These are phyloP conservation scores for Fusarium veterinarium DNA, from an alignment of 2,329 filamentous ascomycete genomes.

Conservation along the genomic window DNA sequence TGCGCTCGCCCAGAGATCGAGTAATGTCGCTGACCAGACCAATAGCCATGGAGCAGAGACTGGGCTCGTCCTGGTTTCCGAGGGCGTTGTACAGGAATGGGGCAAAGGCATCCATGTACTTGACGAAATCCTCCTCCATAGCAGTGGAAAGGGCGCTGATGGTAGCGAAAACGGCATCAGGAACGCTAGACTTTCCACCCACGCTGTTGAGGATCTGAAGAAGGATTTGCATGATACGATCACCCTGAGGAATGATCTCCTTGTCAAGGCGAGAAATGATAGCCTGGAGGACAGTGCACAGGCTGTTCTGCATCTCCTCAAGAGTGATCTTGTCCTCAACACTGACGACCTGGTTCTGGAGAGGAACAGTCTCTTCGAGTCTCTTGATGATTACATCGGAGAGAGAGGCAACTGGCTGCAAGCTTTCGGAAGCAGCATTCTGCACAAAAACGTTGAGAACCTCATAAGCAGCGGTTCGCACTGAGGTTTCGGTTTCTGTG, in stretches of 20 bases:
- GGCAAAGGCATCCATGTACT: conserved; percentile 97
- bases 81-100: conserved; percentile 95
- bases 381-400: conserved; percentile 91
- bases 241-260: conserved; percentile 89
- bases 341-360: conserved; percentile 94
- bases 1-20: conserved; percentile 87
- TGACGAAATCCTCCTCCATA: conserved; percentile 90
- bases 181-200: conserved; percentile 89
- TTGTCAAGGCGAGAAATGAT: conserved; percentile 92
- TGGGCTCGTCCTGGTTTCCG: conserved; percentile 93
- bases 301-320: conserved; percentile 97
- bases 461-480: conserved; percentile 96
- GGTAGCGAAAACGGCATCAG: conserved; percentile 91
- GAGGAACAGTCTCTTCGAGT: conserved; percentile 86
- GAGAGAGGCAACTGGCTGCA: conserved; percentile 82
- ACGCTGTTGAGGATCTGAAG: conserved; percentile 83
- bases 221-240: conserved; percentile 92
- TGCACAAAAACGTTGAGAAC: conserved; percentile 95
- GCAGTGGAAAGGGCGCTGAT: conserved; percentile 93
- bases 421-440: conserved; percentile 88
- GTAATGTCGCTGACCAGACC: conserved; percentile 97
- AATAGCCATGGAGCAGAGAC: conserved; percentile 95
- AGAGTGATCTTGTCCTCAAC: conserved; percentile 96
- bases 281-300: conserved; percentile 89
- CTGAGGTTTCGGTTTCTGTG: conserved; percentile 83